These are phyloP conservation scores for Fusarium pseudocircinatum DNA, from an alignment of 2,329 filamentous ascomycete genomes.

Conservation along the genomic window DNA sequence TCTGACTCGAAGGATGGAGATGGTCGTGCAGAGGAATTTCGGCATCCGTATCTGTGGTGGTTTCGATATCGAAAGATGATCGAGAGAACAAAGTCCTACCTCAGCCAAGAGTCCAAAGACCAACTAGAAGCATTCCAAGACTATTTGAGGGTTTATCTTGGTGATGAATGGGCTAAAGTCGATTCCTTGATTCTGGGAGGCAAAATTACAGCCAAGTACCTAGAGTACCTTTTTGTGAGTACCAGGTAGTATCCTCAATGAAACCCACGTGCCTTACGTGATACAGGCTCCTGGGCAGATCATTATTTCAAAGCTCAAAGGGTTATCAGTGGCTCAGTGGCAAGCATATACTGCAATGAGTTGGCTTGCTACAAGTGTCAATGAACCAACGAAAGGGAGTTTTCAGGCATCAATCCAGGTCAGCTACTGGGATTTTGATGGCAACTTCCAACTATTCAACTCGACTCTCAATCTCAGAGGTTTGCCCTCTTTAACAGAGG, in stretches of 20 bases:
- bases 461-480: fast-evolving
- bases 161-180: background rate
- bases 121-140: background rate
- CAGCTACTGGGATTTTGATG: background rate
- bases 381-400: background rate
- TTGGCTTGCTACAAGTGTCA: background rate
- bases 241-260: fast-evolving
- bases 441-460: background rate
- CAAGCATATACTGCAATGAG: background rate
- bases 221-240: background rate
- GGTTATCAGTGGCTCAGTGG: fast-evolving
- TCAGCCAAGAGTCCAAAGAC: background rate
- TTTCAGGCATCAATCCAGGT: fast-evolving
- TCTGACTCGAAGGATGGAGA: fast-evolving
- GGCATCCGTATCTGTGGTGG: background rate
- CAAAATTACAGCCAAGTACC: background rate
- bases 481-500: background rate
- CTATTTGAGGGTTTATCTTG: background rate
- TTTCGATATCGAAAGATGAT: background rate
- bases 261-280: fast-evolving
- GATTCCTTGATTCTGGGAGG: background rate
- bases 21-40: fast-evolving
- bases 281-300: background rate
- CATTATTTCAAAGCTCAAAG: fast-evolving
- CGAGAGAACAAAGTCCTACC: fast-evolving